These are phyloP conservation scores for Globisporangium perplexum DNA, from an alignment of 352 stramenopile species.

Conservation along the genomic window DNA sequence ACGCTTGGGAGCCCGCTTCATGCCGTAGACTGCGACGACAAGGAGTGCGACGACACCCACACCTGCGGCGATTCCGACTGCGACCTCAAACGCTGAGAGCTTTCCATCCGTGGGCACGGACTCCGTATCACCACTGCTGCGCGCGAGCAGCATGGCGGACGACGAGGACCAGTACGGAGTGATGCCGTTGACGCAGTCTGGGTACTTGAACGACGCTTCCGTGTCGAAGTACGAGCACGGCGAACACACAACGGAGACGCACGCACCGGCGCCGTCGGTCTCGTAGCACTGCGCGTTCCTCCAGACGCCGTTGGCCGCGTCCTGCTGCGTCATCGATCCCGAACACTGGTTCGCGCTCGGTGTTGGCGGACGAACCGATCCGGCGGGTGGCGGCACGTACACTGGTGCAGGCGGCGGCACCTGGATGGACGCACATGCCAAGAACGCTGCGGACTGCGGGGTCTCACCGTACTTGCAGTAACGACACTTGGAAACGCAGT, in stretches of 20 bases:
- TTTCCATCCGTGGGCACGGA: background rate
- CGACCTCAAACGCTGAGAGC: background rate
- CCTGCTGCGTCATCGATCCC: background rate
- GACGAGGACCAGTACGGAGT: slow-evolving; percentile 3
- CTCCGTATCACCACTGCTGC: background rate
- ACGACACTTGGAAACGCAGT: slow-evolving; percentile 11
- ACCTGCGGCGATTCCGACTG: background rate
- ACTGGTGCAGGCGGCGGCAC: background rate
- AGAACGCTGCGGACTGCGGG: background rate
- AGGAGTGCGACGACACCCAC: slow-evolving; percentile 4
- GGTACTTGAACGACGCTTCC: slow-evolving; percentile 9
- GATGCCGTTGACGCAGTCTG: slow-evolving; percentile 8
- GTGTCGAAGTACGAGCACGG: slow-evolving; percentile 11
- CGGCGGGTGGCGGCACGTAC: slow-evolving; percentile 3
- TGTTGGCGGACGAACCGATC: background rate
- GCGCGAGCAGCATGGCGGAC: background rate
- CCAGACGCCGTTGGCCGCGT: slow-evolving; percentile 9
- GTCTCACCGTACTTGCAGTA: slow-evolving; percentile 12
- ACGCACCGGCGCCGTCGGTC: background rate
- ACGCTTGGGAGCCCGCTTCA: background rate
- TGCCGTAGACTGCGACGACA: background rate
- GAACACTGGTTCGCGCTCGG: slow-evolving; percentile 10
- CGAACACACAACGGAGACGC: slow-evolving; percentile 7
- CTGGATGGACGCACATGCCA: slow-evolving; percentile 4
- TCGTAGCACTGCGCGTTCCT: slow-evolving; percentile 10